Evolutionary conservation across 345 rosid genomes (phyloP), one percentile per base, ranked within the genome.

Genomic region (Melaleuca quinquenervia): DNA sequence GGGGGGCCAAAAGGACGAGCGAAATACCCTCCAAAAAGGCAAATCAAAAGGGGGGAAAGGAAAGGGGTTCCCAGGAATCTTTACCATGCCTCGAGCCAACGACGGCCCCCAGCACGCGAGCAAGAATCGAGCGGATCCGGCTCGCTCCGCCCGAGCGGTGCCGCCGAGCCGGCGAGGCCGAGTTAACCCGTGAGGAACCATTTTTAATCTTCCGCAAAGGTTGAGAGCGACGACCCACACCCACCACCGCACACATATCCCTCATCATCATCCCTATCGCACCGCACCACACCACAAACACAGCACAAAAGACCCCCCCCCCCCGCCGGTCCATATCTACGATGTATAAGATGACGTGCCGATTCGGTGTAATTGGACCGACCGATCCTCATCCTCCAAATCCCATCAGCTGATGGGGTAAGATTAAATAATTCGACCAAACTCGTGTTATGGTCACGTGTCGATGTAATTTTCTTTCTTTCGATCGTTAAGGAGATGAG

Each of bases 201-300:
- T 29, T 36, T 60, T n/a, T n/a, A 36, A n/a, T 49, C 50, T 80
- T 75, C 87, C 84, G 87, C 86, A 92, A 92, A 91, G 96, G 88
- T 92, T 89, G 98, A 93, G 90, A 91, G 89, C 24, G 96, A 95
- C 92, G 36, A 2, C 89, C 91, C 86, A 56, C 88, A 51, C 89
- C 95, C 93, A 88, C 91, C 87, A 91, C 93, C 64, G 12, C 83
- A 74, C 83, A 91, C 94, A 85, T 62, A 84, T 58, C 89, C 85
- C 91, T 88, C 92, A 84, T 51, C 84, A 84, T 50, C 50, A 76
- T 36, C 51, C n/a, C 53, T 0, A 16, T 27, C 26, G 1, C 54
- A 50, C 45, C 55, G 0, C 84, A 24, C 49, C 53, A 1, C 53
- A 41, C 3, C 74, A 27, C 21, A 16, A 2, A n/a, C n/a, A n/a